Percentiles rank a stretch among this genome's conserved stretches.
Conservation (phyloP, 2,329 filamentous ascomycete genomes). For the Neofusicoccum cordaticola region DNA sequence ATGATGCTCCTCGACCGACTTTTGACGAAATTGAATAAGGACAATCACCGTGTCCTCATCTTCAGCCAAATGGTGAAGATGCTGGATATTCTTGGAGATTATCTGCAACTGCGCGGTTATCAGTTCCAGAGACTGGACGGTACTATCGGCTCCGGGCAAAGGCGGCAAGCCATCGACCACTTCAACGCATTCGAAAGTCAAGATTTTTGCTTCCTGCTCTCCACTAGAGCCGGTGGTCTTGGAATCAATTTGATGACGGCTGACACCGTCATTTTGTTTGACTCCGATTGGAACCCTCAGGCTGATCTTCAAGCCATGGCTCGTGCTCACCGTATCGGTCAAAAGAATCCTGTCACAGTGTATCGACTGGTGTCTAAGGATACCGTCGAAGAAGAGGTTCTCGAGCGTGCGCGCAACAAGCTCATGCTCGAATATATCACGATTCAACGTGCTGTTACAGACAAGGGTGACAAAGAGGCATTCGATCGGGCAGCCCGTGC, state of each 20-base stretch:
- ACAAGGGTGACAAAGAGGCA: conserved; percentile 83
- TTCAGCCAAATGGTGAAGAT: conserved; percentile 99
- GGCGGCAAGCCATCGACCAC: conserved; percentile 93
- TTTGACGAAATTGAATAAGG: conserved; percentile 87
- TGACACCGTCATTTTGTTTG: conserved; percentile 95
- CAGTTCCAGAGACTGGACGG: conserved; percentile 93
- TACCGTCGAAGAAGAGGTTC: conserved; percentile 95
- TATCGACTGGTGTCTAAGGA: conserved; percentile 97
- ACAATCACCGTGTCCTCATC: conserved; percentile 92
- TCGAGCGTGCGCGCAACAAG: conserved; percentile 95
- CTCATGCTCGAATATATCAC: conserved; percentile 95
- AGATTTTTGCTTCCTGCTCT: conserved; percentile 94
- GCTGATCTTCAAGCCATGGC: conserved; percentile 98
- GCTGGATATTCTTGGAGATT: conserved; percentile 93
- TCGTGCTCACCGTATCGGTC: conserved; percentile 93
- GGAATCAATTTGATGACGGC: conserved; percentile 99
- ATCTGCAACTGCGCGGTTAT: conserved; percentile 88
- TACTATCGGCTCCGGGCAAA: conserved; percentile 82
- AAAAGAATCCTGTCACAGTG: conserved; percentile 92
- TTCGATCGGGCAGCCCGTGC: conserved; percentile 59
- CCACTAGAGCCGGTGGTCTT: conserved; percentile 92
- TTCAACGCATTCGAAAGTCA: conserved; percentile 96
- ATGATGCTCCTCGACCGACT: conserved; percentile 98
- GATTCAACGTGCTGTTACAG: conserved; percentile 93
- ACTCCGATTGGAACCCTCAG: conserved; percentile 98